Evolutionary conservation across 1,284 basidiomycete species (phyloP).

Genomic region (Malassezia furfur): DNA sequence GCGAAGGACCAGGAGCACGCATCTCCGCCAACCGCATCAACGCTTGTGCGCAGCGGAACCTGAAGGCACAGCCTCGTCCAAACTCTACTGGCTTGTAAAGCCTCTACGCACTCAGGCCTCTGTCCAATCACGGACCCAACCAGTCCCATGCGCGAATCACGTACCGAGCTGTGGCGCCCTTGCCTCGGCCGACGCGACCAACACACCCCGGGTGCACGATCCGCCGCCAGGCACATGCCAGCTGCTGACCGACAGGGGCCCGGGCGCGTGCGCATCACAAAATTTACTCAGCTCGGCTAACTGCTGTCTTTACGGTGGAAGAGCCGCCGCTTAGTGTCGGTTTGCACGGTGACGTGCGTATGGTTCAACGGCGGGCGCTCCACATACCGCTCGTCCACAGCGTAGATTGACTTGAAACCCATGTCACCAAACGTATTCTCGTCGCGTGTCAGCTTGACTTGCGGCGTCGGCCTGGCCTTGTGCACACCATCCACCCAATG

Average conservation of each 20-base stretch:
- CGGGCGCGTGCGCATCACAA: too few species aligned
- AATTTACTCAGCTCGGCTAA: not conserved
- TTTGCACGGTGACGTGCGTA: constrained; percentile 35
- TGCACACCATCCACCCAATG: constrained; percentile 15
- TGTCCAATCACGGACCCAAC: too few species aligned
- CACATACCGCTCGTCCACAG: not conserved
- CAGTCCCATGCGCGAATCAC: too few species aligned
- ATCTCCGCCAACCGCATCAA: not conserved
- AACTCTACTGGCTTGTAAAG: not conserved
- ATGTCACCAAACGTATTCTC: constrained; percentile 17
- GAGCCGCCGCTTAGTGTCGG: constrained; percentile 30
- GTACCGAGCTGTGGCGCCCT: too few species aligned
- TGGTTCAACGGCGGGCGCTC: constrained; percentile 32
- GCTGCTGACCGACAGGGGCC: too few species aligned
- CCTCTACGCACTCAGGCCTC: too few species aligned
- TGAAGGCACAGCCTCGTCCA: not conserved
- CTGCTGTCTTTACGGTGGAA: constrained; percentile 1
- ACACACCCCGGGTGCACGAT: too few species aligned
- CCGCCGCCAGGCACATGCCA: too few species aligned
- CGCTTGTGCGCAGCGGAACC: too few species aligned
- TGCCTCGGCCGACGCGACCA: too few species aligned
- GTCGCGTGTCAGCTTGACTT: not conserved
- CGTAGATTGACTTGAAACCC: constrained; percentile 11
- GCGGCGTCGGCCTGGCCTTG: not conserved
- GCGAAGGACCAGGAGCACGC: not conserved